phyloP scores from a whole-genome alignment of 2,329 filamentous ascomycete species.

The Plenodomus lindquistii region DNA sequence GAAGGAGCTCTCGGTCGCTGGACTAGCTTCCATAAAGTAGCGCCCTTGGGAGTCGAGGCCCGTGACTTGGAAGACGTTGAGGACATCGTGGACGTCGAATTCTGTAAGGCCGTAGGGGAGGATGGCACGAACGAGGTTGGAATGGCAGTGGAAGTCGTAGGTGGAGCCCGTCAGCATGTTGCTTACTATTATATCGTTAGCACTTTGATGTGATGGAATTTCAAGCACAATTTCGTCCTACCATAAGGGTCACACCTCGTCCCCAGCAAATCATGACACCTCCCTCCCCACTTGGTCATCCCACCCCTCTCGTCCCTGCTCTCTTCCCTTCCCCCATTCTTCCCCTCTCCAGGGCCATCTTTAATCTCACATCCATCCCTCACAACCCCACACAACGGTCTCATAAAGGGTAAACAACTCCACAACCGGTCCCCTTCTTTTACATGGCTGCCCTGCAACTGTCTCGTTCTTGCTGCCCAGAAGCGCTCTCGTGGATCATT shows the following conservation, averaged over 20 bases:
- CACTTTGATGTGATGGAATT: not conserved
- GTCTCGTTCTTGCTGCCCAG: constrained; percentile 78
- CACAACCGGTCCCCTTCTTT: constrained; percentile 73
- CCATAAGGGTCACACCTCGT: constrained; percentile 82
- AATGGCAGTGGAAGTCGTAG: constrained; percentile 85
- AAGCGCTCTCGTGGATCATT: constrained; percentile 78
- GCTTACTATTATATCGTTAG: constrained; percentile 57
- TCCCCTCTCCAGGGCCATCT: constrained; percentile 44
- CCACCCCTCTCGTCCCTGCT: constrained; percentile 51
- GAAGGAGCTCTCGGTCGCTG: constrained; percentile 44
- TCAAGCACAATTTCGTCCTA: constrained; percentile 16
- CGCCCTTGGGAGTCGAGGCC: constrained; percentile 63
- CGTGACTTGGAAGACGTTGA: constrained; percentile 86
- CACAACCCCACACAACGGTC: constrained; percentile 71
- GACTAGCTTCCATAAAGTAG: constrained; percentile 59
- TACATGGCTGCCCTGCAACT: constrained; percentile 78
- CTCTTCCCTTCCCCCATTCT: constrained; percentile 45
- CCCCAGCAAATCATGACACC: constrained; percentile 76
- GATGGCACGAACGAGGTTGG: constrained; percentile 76
- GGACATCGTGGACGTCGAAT: constrained; percentile 78
- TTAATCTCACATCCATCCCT: constrained; percentile 61
- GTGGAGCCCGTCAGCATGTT: constrained; percentile 68
- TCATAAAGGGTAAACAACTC: constrained; percentile 76
- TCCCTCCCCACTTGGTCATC: constrained; percentile 63
- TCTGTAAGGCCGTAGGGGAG: constrained; percentile 70